Conservation (phyloP, 2,329 filamentous ascomycete species). For the Monosporascus sp. region DNA sequence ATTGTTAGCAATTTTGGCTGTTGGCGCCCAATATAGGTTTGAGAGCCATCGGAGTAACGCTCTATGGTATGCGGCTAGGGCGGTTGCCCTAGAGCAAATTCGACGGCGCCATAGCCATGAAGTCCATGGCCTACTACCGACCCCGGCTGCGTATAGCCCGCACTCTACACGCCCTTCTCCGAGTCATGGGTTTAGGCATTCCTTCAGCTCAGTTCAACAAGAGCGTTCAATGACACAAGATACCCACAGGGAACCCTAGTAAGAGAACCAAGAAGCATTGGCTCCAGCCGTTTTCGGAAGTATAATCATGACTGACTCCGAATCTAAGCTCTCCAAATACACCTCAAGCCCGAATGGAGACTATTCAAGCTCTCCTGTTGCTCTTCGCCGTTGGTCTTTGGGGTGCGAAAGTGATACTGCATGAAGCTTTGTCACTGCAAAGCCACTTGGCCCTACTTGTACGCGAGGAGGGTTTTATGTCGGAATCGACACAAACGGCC, state of each 20-base stretch:
- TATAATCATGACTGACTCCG: conserved; percentile 7
- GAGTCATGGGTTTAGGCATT: conserved; percentile 51
- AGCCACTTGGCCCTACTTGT: conserved; percentile 53
- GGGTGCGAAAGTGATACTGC: conserved; percentile 55
- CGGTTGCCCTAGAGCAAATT: conserved; percentile 54
- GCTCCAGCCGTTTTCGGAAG: background rate
- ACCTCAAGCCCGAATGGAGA: conserved; percentile 55
- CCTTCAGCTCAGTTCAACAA: conserved; percentile 53
- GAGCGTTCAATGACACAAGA: conserved; percentile 53
- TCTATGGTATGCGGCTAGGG: conserved; percentile 56
- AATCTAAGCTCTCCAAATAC: conserved; percentile 49
- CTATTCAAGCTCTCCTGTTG: conserved; percentile 58
- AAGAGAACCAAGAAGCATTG: conserved; percentile 24
- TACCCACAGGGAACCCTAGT: conserved; percentile 56
- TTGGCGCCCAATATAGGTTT: conserved; percentile 62
- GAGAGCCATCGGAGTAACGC: conserved; percentile 55
- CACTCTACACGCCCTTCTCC: conserved; percentile 56
- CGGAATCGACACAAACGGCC: conserved; percentile 41
- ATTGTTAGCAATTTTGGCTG: conserved; percentile 60
- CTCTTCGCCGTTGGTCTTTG: conserved; percentile 57
- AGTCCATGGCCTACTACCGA: conserved; percentile 51
- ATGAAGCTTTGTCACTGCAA: conserved; percentile 55
- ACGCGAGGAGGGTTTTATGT: conserved; percentile 51
- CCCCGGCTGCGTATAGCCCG: conserved; percentile 53
- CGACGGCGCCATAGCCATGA: conserved; percentile 52